These are phyloP conservation scores for Isabelozyma heimii DNA, from an alignment of 805 yeast species.

Conservation along the genomic window DNA sequence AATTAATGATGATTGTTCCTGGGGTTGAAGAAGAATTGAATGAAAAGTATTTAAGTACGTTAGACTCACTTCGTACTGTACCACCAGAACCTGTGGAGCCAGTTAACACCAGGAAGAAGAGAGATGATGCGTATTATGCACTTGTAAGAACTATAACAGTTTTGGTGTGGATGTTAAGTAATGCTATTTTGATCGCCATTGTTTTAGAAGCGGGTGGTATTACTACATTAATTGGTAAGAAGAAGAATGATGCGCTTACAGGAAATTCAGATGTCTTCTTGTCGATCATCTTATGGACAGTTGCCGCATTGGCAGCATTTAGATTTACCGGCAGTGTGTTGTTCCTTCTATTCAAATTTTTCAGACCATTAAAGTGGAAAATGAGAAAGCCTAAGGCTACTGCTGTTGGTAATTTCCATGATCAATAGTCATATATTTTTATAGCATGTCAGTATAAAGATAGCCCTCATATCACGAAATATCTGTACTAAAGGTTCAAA, in stretches of 20 bases:
- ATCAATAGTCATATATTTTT: neutral
- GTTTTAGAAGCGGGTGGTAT: slow-evolving; percentile 86
- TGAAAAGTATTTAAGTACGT: slow-evolving; percentile 62
- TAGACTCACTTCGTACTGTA: slow-evolving; percentile 49
- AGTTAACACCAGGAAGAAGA: slow-evolving; percentile 16
- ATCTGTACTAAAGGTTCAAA: too few relatives aligned
- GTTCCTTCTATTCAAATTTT: slow-evolving; percentile 45
- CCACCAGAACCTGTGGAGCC: slow-evolving; percentile 27
- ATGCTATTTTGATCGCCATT: slow-evolving; percentile 75
- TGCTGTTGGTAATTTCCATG: neutral
- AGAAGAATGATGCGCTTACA: slow-evolving; percentile 24
- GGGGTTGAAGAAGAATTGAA: slow-evolving; percentile 77
- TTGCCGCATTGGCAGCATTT: slow-evolving; percentile 84
- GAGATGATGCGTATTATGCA: slow-evolving; percentile 81
- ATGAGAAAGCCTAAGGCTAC: slow-evolving; percentile 17
- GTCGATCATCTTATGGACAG: slow-evolving; percentile 87
- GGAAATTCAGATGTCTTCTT: slow-evolving; percentile 64
- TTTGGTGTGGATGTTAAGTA: slow-evolving; percentile 83
- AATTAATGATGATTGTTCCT: slow-evolving; percentile 50
- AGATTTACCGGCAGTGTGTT: slow-evolving; percentile 72
- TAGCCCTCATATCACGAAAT: too few relatives aligned
- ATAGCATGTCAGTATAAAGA: too few relatives aligned
- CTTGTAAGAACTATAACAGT: slow-evolving; percentile 87
- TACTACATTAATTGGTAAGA: slow-evolving; percentile 35
- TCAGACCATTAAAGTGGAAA: slow-evolving; percentile 42